Base-by-base conservation (phyloP, 1,284 basidiomycete genomes). In the Puccinia coronata region DNA sequence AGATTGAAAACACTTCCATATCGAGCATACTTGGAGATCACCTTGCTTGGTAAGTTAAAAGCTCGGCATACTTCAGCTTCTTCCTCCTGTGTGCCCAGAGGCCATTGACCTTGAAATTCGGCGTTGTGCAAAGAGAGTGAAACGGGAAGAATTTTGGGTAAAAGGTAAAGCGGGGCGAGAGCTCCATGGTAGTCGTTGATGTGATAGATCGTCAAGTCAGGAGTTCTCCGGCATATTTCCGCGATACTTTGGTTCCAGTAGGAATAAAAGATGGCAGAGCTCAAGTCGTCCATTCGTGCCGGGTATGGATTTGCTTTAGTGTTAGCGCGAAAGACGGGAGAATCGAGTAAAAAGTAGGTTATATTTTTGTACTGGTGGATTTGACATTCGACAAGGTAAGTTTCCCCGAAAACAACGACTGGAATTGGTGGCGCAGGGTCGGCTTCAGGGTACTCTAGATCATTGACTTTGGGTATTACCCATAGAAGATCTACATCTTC, bases 31-130 rank as follows among this genome's bases (percentile, higher is more conserved):
- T 95, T 96, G 81, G 92, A 93, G 88, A 94, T 96, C 84, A 94
- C 89, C 85, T 95, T 93, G 87, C 95, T 95, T 88, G 92, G 92
- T 85, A 96, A 93, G 87, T 96, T 96, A 89, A 96, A 96, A 8
- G 94, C 94, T 8, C 94, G 95, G 86, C 94, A 96, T 70, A 96
- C 94, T 86, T 96, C 94, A 88, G 95, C 95, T 93, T 95, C 95
- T 87, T 96, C 94, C 85, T 96, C 94, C 88, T 96, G 96, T 65
- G 94, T 96, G 77, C 94, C 91, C 41, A 96, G 89, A 18, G 94
- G 94, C 94, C 94, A 96, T 39, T 95, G 89, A 87, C 94, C 94
- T 86, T 96, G 94, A 89, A 96, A 96, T 87, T 96, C 94, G 85
- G 94, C 94, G 84, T 96, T 96, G 88, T 96, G 94, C 28, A 96